These are phyloP conservation scores for Aspergillus sp. DNA, from an alignment of 2,329 filamentous ascomycete species.

Conservation along the genomic window DNA sequence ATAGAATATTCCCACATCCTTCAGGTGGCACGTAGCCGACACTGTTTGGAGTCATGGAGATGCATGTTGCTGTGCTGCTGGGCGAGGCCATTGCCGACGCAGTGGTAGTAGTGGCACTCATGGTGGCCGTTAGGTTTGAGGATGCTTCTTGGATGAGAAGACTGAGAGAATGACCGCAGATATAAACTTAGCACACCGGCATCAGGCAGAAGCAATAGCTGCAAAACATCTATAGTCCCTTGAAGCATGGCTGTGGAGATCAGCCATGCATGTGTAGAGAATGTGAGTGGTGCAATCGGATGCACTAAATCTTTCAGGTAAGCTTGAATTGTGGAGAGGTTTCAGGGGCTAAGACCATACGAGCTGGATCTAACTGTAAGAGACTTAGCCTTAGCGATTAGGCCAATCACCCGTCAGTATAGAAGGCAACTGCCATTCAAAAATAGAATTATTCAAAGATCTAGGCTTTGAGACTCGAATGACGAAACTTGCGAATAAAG, in stretches of 20 bases:
- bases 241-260: no score
- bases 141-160: background rate
- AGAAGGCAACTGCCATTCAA: background rate
- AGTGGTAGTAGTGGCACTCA: constrained; percentile 15
- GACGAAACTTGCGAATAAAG: no score
- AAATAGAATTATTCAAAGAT: background rate
- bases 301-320: background rate
- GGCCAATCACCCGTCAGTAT: background rate
- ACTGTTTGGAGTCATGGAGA: constrained; percentile 34
- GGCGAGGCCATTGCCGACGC: background rate
- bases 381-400: background rate
- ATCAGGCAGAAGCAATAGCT: background rate
- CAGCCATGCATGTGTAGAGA: background rate
- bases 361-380: background rate
- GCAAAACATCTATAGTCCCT: background rate
- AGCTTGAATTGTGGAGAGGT: background rate
- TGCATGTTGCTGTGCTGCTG: constrained; percentile 21
- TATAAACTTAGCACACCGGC: background rate
- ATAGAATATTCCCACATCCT: constrained; percentile 40
- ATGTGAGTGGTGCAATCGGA: background rate
- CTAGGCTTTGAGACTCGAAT: no score
- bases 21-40: constrained; percentile 44
- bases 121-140: background rate
- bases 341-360: background rate
- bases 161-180: background rate